Conservation (phyloP, 768 basidiomycete species). For the Neoboletus subvelutipes region DNA sequence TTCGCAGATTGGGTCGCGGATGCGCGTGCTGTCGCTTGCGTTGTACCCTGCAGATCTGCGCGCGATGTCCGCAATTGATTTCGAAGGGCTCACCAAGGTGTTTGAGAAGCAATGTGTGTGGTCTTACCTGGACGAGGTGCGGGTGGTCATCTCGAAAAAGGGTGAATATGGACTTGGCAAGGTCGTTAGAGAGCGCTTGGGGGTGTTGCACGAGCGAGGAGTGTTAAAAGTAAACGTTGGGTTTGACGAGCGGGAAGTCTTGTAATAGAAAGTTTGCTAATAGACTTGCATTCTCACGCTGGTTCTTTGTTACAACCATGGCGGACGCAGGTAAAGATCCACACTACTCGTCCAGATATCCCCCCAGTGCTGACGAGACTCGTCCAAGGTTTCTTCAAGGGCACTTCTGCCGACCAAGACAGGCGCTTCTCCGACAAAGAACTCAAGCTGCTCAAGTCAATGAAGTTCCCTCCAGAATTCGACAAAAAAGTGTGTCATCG, state of each 20-base stretch:
- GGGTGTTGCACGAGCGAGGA: slow-evolving; percentile 22
- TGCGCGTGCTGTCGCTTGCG: slow-evolving; percentile 33
- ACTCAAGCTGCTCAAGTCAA: slow-evolving; percentile 78
- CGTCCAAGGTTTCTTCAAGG: slow-evolving; percentile 78
- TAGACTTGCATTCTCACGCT: slow-evolving; percentile 23
- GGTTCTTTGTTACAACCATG: slow-evolving; percentile 37
- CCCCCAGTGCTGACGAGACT: not conserved
- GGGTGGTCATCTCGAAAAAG: slow-evolving; percentile 32
- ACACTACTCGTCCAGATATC: slow-evolving; percentile 19
- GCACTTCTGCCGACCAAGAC: slow-evolving; percentile 88
- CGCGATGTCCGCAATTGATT: slow-evolving; percentile 29
- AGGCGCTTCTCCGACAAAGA: slow-evolving; percentile 95
- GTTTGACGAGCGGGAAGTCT: slow-evolving; percentile 32
- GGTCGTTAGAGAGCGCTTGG: slow-evolving; percentile 25
- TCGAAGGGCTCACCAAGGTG: slow-evolving; percentile 27
- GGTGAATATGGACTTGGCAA: slow-evolving; percentile 26
- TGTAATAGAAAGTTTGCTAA: slow-evolving; percentile 14
- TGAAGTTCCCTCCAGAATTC: slow-evolving; percentile 90
- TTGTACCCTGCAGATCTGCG: slow-evolving; percentile 33
- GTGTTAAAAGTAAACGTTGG: slow-evolving; percentile 31
- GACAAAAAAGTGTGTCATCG: slow-evolving; percentile 67
- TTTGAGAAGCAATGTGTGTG: slow-evolving; percentile 25
- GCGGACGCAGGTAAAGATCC: slow-evolving; percentile 53
- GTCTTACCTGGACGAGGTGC: slow-evolving; percentile 26
- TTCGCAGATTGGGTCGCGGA: slow-evolving; percentile 26